These are phyloP conservation scores for Eucalyptus fibrosa DNA, from an alignment of 345 rosid species.

Conservation along the genomic window DNA sequence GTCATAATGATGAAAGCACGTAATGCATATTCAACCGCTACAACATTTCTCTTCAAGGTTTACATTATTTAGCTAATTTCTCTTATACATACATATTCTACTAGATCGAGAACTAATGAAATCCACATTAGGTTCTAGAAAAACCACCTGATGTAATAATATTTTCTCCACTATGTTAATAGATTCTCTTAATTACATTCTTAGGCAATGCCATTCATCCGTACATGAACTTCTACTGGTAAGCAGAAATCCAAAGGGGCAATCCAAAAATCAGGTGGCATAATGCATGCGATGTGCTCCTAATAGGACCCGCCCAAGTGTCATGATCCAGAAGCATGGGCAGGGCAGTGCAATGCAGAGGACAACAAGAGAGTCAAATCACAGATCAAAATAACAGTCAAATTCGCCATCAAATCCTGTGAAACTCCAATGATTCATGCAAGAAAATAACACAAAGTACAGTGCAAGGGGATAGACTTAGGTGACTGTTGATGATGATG, in stretches of 20 bases:
- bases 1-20: not conserved
- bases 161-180: not conserved
- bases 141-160: not conserved
- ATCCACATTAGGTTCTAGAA: not conserved
- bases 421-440: not conserved
- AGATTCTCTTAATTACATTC: not conserved
- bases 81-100: fast-evolving
- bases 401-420: not conserved
- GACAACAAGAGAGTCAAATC: not conserved
- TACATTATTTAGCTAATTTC: not conserved
- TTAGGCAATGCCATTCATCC: not conserved
- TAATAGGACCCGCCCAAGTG: not conserved
- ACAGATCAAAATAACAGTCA: not conserved
- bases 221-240: not conserved
- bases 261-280: not conserved
- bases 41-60: not conserved
- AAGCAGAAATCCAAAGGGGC: not conserved
- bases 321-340: not conserved
- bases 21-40: not conserved
- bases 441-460: not conserved
- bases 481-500: not conserved
- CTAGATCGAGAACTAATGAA: not conserved
- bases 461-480: not conserved
- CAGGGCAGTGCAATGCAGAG: not conserved
- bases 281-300: not conserved